Evolutionary conservation across 176 grass and related monocot genomes (phyloP), one percentile per base, ranked within the genome.

Genomic region (Areca catechu): DNA sequence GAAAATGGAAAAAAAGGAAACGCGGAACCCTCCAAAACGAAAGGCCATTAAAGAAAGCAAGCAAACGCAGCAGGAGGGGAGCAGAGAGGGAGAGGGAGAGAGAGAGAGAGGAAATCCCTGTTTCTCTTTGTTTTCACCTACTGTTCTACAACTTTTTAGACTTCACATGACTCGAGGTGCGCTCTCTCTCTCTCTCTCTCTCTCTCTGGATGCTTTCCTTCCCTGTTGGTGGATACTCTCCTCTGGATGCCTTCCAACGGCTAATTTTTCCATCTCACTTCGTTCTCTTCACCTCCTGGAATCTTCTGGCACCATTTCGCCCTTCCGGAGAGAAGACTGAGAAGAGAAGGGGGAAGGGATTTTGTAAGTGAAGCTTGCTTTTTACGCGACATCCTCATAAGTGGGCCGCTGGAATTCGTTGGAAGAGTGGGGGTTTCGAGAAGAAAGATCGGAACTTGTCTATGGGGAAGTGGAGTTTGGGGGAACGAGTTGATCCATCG

Each of bases 151-250:
- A 1, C 7, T 50, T 53, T 67, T 67, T 43, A 25, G 64, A 34
- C 51, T 55, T 22, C 64, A 54, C 19, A 54, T 67, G 51, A 54
- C 51, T 10, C 25, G 64, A 54, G 21, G 64, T 12, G 14, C 10
- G 0, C 4, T 15, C 50, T 29, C 14, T 66, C 17, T 66, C 50
- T 66, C 22, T 66, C 6, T 23, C 22, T 24, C 4, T 37, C 34
- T 37, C 34, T 37, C 14, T 49, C 12, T 24, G 23, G 16, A 30
- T 53, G 22, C 4, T 3, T 3, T 4, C 22, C 19, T 66, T 34
- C 34, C 16, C 54, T 5, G 7, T 55, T 54, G 7, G 50, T 43
- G 49, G n/a, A 34, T 37, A 56, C 16, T 54, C 25, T 37, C 51
- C 12, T 19, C 14, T 10, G 34, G 10, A 12, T 43, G 34, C 34